Evolutionary conservation across 129 eudicot genomes (phyloP).

Genomic region (Pseudognaphalium luteoalbum): DNA sequence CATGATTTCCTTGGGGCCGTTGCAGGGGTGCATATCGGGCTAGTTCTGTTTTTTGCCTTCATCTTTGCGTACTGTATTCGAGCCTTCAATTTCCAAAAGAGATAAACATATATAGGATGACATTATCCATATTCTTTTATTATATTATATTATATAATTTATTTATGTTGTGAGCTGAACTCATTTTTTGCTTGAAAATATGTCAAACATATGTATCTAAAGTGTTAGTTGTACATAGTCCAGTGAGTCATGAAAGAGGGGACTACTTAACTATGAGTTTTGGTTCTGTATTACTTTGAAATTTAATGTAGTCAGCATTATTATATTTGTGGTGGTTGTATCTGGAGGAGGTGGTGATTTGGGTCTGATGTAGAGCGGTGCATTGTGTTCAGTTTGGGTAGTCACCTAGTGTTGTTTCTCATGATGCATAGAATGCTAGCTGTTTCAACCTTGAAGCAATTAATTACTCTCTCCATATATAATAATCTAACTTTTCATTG

Average conservation of each 20-base stretch:
- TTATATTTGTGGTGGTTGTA: not conserved
- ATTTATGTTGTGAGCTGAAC: not conserved
- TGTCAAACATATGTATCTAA: not conserved
- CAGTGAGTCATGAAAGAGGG: no score
- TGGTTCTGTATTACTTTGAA: no score
- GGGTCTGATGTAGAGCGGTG: no score
- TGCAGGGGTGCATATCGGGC: constrained; percentile 35
- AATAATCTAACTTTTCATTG: no score
- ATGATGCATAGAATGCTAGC: no score
- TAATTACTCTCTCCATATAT: no score
- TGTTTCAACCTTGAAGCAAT: no score
- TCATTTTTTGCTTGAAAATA: not conserved
- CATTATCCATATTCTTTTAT: not conserved
- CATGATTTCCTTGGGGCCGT: constrained; percentile 35
- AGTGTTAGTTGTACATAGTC: not conserved
- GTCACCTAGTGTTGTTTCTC: no score
- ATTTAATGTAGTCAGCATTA: no score
- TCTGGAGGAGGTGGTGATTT: no score
- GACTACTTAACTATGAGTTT: no score
- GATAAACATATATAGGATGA: constrained; percentile 20
- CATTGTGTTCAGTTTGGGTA: no score
- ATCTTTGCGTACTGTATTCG: constrained; percentile 40
- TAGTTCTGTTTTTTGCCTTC: constrained; percentile 31
- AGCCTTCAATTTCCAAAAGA: constrained; percentile 45
- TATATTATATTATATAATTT: not conserved